phyloP scores from a whole-genome alignment of 2,329 filamentous ascomycete species.

The Scytalidium sp. region DNA sequence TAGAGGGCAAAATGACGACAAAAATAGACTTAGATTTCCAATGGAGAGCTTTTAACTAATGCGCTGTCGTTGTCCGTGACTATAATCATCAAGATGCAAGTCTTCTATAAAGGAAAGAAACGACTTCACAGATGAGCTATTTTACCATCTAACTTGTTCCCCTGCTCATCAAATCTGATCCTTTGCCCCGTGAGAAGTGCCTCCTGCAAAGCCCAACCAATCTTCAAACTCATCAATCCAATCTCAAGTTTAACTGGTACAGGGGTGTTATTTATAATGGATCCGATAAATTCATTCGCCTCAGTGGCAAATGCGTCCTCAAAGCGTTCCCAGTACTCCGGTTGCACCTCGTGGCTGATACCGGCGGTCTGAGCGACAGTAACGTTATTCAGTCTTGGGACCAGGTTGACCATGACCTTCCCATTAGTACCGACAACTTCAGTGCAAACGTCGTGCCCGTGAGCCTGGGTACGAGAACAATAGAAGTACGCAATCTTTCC shows the following conservation, averaged over 20 bases:
- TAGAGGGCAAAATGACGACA: too few species aligned
- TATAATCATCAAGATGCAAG: too few species aligned
- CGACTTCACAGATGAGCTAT: too few species aligned
- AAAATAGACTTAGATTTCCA: too few species aligned
- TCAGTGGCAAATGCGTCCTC: constrained; percentile 25
- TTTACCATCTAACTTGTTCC: too few species aligned
- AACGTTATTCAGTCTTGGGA: constrained; percentile 23
- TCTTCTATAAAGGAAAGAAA: too few species aligned
- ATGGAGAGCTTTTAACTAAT: too few species aligned
- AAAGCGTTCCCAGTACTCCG: constrained; percentile 24
- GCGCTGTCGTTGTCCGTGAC: too few species aligned
- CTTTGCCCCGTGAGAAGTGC: constrained; percentile 4
- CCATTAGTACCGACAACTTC: constrained; percentile 39
- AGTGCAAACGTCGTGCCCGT: constrained; percentile 40
- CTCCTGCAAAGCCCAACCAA: constrained; percentile 17
- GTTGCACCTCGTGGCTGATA: constrained; percentile 18
- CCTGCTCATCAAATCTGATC: constrained; percentile 8
- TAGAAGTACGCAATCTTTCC: constrained; percentile 43
- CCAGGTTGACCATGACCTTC: constrained; percentile 32
- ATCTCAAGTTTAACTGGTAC: constrained; percentile 15
- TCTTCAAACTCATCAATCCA: constrained; percentile 13
- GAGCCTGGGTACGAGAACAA: constrained; percentile 37
- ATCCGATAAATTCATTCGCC: constrained; percentile 19
- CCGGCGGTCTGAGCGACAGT: constrained; percentile 20
- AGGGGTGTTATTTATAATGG: constrained; percentile 11